Base-by-base conservation (phyloP, 1,284 basidiomycete genomes). In the Cryptococcus jaspeensis region DNA sequence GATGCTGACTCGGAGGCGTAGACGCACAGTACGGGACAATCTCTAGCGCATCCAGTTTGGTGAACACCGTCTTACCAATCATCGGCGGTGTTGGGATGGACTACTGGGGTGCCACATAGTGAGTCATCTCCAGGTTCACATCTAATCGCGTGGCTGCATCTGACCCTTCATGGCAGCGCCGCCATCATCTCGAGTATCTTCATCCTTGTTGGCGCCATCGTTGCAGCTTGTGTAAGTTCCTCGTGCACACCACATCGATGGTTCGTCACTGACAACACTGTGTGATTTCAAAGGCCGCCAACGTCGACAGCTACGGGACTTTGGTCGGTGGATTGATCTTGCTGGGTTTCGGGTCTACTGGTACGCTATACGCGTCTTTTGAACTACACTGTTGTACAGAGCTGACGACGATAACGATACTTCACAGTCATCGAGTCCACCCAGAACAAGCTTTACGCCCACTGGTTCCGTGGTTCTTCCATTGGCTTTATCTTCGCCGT, bases 41-140 rank as follows among this genome's bases (percentile, higher is more conserved):
- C 60, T 53, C 71, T 8, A 76, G 75, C 5, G 74, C 78, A 3
- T 62, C 67, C 12, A 71, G 65, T 50, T 69, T 80, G 18, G 72
- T 78, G 61, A 80, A 80, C 56, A 75, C 75, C 1, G 60, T 80
- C 18, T 62, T 80, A 5, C 80, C 80, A 3, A 70, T 80, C 51
- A 69, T 81, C 16, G 74, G 75, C 3, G 80, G 79, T 38, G 66
- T 78, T 38, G 64, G 71, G 13, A 78, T 80, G 64, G 79, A 80
- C 62, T 76, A 77, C 54, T 78, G 73, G 57, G 79, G 74, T 7
- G 63, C 63, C 0, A 64, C 67, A 0, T 67, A 70, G 65, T 69
- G 42, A 53, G 67, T 62, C 39, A n/a, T n/a, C 25, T 22, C n/a
- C n/a, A n/a, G 32, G n/a, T 9, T 15, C 12, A 13, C 22, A 22